These are phyloP conservation scores for Lasiodiplodia sp. DNA, from an alignment of 2,329 filamentous ascomycete genomes.

Conservation along the genomic window DNA sequence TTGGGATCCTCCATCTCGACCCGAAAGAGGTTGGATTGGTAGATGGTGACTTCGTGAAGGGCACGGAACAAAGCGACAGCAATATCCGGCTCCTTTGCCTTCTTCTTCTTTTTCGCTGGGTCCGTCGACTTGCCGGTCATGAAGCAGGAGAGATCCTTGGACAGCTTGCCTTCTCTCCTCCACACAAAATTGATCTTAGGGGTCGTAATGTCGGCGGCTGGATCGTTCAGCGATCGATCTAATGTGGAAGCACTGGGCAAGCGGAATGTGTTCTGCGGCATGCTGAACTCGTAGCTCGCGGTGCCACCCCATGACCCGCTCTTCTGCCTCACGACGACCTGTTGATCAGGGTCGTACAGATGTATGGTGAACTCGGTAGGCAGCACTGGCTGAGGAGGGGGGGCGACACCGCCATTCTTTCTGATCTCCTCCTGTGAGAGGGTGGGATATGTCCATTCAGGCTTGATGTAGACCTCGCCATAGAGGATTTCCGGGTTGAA, in stretches of 20 bases:
- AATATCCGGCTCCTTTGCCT: slow-evolving; percentile 89
- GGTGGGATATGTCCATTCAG: slow-evolving; percentile 84
- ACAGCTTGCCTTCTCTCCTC: slow-evolving; percentile 86
- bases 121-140: slow-evolving; percentile 78
- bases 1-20: slow-evolving; percentile 95
- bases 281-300: slow-evolving; percentile 88
- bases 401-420: slow-evolving; percentile 69
- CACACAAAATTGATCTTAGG: slow-evolving; percentile 86
- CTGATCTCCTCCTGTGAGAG: slow-evolving; percentile 83
- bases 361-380: slow-evolving; percentile 83
- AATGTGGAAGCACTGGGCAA: slow-evolving; percentile 79
- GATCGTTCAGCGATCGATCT: slow-evolving; percentile 74
- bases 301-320: slow-evolving; percentile 80
- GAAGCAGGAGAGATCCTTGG: slow-evolving; percentile 88
- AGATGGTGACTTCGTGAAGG: slow-evolving; percentile 81
- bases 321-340: slow-evolving; percentile 73
- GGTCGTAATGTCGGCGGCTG: slow-evolving; percentile 57
- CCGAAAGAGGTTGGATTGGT: slow-evolving; percentile 89
- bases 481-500: slow-evolving; percentile 82
- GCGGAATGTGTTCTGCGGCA: slow-evolving; percentile 85
- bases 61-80: slow-evolving; percentile 84
- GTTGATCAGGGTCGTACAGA: slow-evolving; percentile 93
- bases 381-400: slow-evolving; percentile 73
- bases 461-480: slow-evolving; percentile 83
- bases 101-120: slow-evolving; percentile 70